A percentile compares a stretch with the other conserved stretches of the same genome.
phyloP scores from a whole-genome alignment of 352 stramenopile genomes.

The Phytopythium cucurbitacearum region DNA sequence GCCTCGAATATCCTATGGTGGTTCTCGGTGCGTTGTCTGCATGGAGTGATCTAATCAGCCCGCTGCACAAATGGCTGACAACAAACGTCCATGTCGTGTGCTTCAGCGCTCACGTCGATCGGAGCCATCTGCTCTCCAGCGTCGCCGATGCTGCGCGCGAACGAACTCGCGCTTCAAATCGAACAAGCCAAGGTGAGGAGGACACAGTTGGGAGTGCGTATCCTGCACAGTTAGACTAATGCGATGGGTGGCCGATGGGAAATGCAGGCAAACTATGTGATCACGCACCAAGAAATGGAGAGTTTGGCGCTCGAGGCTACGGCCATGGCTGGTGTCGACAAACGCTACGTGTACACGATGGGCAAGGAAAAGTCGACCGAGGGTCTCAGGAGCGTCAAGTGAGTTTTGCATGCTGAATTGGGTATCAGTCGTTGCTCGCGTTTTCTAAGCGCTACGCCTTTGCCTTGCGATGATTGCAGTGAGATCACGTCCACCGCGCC shows the following conservation, averaged over 20 bases:
- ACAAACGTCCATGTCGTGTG: not conserved
- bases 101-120: slow-evolving; percentile 32
- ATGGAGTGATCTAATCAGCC: not conserved
- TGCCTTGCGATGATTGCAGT: slow-evolving; percentile 9
- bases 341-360: slow-evolving; percentile 32
- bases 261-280: slow-evolving; percentile 24
- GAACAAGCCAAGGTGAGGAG: slow-evolving; percentile 17
- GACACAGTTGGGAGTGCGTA: too few relatives aligned
- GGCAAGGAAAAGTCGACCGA: slow-evolving; percentile 12
- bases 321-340: slow-evolving; percentile 17
- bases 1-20: slow-evolving; percentile 54
- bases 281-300: slow-evolving; percentile 35
- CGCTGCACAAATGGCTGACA: not conserved
- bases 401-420: not conserved
- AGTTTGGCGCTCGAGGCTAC: slow-evolving; percentile 22
- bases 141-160: slow-evolving; percentile 32
- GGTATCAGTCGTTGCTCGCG: not conserved
- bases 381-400: slow-evolving; percentile 35
- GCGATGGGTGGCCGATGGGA: not conserved
- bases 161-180: slow-evolving; percentile 38
- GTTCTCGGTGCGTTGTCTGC: slow-evolving; percentile 30
- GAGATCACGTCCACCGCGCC: slow-evolving; percentile 29
- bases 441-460: not conserved
- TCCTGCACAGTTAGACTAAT: slow-evolving; percentile 2
- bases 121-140: slow-evolving; percentile 41